Evolutionary conservation across 306 rosid species (phyloP).

Genomic region (Prunus persica): Prunus_persica_NCBIv2 NC_034010.1:24241501-24242000

Average conservation of each 20-base stretch:
- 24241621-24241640: neutral
- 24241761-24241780: neutral
- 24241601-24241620: neutral
- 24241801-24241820: too few relatives aligned
- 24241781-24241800: too few relatives aligned
- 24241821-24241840: too few relatives aligned
- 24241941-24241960: too few relatives aligned
- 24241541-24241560: neutral
- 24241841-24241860: too few relatives aligned
- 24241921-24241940: too few relatives aligned
- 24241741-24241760: neutral
- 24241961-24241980: too few relatives aligned
- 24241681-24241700: constrained; percentile 12
- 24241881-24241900: too few relatives aligned
- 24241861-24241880: too few relatives aligned
- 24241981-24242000: too few relatives aligned
- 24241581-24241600: neutral
- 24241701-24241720: constrained; percentile 16
- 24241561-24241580: neutral
- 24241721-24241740: neutral
- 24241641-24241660: constrained; percentile 1
- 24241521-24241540: constrained; percentile 46
- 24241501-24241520: constrained; percentile 75
- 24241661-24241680: neutral
- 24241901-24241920: too few relatives aligned